Evolutionary conservation across 1,284 basidiomycete genomes (phyloP), one percentile per base, ranked within the genome.

Genomic region (Neonothopanus nambi): DNA sequence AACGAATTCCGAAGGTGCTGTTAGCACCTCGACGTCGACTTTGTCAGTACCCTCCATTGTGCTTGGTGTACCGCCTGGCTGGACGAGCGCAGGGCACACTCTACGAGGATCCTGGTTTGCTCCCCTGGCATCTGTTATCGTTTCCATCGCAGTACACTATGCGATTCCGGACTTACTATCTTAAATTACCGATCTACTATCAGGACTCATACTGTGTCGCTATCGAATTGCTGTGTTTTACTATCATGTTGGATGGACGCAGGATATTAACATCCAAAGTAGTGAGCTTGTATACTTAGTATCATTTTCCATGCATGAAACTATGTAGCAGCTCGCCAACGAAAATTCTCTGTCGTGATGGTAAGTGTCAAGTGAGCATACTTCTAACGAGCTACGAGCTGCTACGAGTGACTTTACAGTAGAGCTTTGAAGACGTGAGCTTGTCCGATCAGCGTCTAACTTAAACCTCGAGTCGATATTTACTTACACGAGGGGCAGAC

Each of bases 51-150:
- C 75, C 1, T 64, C 72, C n/a, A 69, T 76, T 3, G 69, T 70
- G 5, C 69, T 85, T 9, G 84, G 84, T 7, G 59, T 75, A 9
- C 80, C 81, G 21, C 79, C 82, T 13, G 77, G 75, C 35, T 74
- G 69, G 69, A 73, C 58, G 13, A 51, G 28, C 33, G 53, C 56
- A 20, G 35, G 40, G 17, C 30, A 47, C 26, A 37, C 26, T 42
- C 30, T 33, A 5, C 48, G 37, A 7, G 39, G 48, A 20, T 47
- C 49, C n/a, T 23, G 26, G 24, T 20, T 37, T 15, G 21, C 39
- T 11, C 48, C 33, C 30, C n/a, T 43, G 17, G 26, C 52, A 43
- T 47, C 44, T 8, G 28, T 41, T 37, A 39, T 33, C 35, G 33
- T 54, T 8, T 56, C 36, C 15, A 17, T 30, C 30, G 13, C 13